These are phyloP conservation scores for Atkinsonella texensis DNA, from an alignment of 2,329 filamentous ascomycete genomes.

Conservation along the genomic window DNA sequence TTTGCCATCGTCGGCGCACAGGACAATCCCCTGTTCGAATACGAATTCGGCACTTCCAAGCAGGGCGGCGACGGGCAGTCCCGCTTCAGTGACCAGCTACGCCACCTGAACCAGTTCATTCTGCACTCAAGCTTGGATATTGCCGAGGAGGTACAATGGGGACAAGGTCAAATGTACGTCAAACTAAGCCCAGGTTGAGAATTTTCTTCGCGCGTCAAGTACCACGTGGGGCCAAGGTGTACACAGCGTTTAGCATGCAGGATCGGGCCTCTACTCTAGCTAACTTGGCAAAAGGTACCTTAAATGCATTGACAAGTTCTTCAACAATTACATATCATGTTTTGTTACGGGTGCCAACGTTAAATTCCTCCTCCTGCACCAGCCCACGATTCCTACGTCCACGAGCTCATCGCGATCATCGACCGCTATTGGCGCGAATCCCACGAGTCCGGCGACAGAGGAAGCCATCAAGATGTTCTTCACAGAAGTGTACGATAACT, in stretches of 20 bases:
- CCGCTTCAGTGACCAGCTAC: slow-evolving; percentile 76
- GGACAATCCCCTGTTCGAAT: slow-evolving; percentile 92
- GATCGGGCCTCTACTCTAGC: not conserved
- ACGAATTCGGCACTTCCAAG: slow-evolving; percentile 95
- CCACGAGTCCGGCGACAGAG: slow-evolving; percentile 79
- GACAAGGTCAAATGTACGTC: slow-evolving; percentile 64
- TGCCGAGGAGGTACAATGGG: slow-evolving; percentile 94
- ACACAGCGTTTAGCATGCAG: not conserved
- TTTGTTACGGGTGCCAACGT: slow-evolving; percentile 89
- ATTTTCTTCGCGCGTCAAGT: not conserved
- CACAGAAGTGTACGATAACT: slow-evolving; percentile 87
- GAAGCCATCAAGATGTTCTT: slow-evolving; percentile 95
- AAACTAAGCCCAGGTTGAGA: not conserved
- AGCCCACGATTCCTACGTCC: slow-evolving; percentile 44
- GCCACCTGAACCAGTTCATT: slow-evolving; percentile 95
- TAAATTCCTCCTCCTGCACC: slow-evolving; percentile 88
- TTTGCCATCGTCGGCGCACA: slow-evolving; percentile 93
- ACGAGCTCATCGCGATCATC: slow-evolving; percentile 40
- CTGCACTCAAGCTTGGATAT: slow-evolving; percentile 90
- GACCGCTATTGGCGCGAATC: slow-evolving; percentile 70
- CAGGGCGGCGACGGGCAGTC: slow-evolving; percentile 87
- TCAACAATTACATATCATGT: slow-evolving; percentile 88
- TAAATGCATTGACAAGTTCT: slow-evolving; percentile 93
- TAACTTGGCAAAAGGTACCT: slow-evolving; percentile 55
- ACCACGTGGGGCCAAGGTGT: not conserved